Evolutionary conservation across 441 rosid species (phyloP), one percentile per base, ranked within the genome.

Genomic region (Croton setiger): DNA sequence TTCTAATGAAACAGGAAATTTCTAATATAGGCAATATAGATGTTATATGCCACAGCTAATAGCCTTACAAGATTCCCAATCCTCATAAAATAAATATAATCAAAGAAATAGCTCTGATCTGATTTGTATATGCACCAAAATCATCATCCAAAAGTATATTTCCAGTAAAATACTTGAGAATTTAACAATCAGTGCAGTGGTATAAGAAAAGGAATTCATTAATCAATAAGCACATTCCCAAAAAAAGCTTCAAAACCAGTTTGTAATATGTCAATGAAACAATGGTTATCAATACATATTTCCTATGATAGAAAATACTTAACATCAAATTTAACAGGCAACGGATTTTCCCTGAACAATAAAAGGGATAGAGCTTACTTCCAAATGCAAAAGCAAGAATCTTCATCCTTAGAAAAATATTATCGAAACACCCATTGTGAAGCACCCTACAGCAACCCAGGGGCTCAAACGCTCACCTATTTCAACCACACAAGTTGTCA

Each of bases 401-500:
- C 13, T 72, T 65, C 37, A 71, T 56, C 44, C 61, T 70, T 74
- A 88, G 81, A 87, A 89, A 80, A 88, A 85, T 69, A 89, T 80
- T 59, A 85, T 85, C 0, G 93, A 93, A 44, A 91, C 76, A 5
- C 95, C 97, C 95, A 93, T 86, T 7, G 83, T 70, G 75, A 91
- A 83, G 87, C 97, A 94, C 54, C 98, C 98, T 6, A 71, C 81
- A 7, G 97, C 87, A 67, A 94, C 88, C 98, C 97, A 94, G 7
- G 96, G 93, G 75, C 96, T 94, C 83, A 89, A 80, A 44, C 96
- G 90, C 74, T 91, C 97, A 76, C 98, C 98, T 88, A 81, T 72
- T 70, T 69, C 77, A 61, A 43, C 52, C 45, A 57, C 23, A 47
- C 58, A 68, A 56, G 59, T 35, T 21, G 56, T 73, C 21, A 61